Evolutionary conservation across 2,329 filamentous ascomycete species (phyloP).

Genomic region (Hymenoscyphus repandus): DNA sequence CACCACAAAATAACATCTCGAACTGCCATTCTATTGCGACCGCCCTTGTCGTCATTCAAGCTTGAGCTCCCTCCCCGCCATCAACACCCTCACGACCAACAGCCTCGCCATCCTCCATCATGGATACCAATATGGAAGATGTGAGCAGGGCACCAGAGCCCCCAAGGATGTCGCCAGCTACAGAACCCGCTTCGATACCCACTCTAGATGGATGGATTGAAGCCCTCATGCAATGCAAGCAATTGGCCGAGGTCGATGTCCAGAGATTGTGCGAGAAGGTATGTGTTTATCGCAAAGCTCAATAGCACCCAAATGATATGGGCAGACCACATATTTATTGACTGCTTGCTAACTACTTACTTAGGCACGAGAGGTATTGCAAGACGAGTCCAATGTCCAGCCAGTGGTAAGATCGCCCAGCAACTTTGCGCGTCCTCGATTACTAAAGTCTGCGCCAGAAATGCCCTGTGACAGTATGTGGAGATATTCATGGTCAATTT

Average conservation of each 20-base stretch:
- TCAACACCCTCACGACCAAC: slow-evolving; percentile 3
- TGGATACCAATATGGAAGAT: slow-evolving; percentile 99
- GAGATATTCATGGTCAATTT: slow-evolving; percentile 98
- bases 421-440: slow-evolving; percentile 20
- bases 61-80: slow-evolving; percentile 21
- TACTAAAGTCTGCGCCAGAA: slow-evolving; percentile 51
- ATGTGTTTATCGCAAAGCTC: slow-evolving; percentile 34
- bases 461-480: slow-evolving; percentile 98
- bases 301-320: not conserved
- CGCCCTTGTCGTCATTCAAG: slow-evolving; percentile 23
- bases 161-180: slow-evolving; percentile 67
- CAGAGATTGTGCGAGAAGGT: slow-evolving; percentile 98
- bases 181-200: slow-evolving; percentile 84
- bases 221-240: slow-evolving; percentile 97
- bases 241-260: slow-evolving; percentile 89
- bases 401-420: slow-evolving; percentile 68
- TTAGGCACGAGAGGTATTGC: slow-evolving; percentile 89
- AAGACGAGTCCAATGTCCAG: slow-evolving; percentile 98
- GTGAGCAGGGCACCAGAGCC: slow-evolving; percentile 79
- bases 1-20: slow-evolving; percentile 10
- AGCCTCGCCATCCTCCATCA: slow-evolving; percentile 33
- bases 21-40: slow-evolving; percentile 15
- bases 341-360: slow-evolving; percentile 15
- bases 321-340: not conserved
- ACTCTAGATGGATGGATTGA: slow-evolving; percentile 98